Conservation (phyloP, 2,329 filamentous ascomycete species). For the Ceratocystis diversiconidia region DNA sequence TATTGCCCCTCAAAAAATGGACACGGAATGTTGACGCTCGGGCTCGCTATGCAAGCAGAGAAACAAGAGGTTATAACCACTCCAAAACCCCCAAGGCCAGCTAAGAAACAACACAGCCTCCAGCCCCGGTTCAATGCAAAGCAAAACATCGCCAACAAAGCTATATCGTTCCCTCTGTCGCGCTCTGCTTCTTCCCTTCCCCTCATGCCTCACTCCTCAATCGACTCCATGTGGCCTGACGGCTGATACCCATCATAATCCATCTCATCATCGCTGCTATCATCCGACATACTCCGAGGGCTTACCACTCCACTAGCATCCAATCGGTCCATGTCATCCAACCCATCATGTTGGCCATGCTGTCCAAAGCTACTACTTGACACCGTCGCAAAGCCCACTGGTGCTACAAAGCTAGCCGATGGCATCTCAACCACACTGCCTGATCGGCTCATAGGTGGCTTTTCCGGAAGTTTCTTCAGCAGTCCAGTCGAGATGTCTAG, state of each 20-base stretch:
- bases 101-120: no score
- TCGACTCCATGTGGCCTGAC: slow-evolving; percentile 11
- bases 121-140: no score
- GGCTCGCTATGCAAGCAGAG: no score
- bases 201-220: slow-evolving; percentile 10
- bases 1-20: no score
- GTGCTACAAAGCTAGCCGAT: slow-evolving; percentile 22
- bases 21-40: no score
- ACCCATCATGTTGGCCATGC: neutral
- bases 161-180: neutral
- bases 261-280: slow-evolving; percentile 43
- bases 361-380: slow-evolving; percentile 5
- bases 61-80: no score
- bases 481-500: slow-evolving; percentile 57
- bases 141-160: no score
- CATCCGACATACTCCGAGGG: slow-evolving; percentile 34
- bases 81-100: no score
- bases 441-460: slow-evolving; percentile 48
- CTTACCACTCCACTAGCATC: slow-evolving; percentile 40
- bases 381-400: slow-evolving; percentile 22
- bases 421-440: slow-evolving; percentile 36
- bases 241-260: slow-evolving; percentile 29
- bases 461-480: slow-evolving; percentile 55
- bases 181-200: neutral
- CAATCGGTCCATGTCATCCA: slow-evolving; percentile 27